Evolutionary conservation across 2,329 filamentous ascomycete species (phyloP).

Genomic region (Aspergillus chevalieri): DNA sequence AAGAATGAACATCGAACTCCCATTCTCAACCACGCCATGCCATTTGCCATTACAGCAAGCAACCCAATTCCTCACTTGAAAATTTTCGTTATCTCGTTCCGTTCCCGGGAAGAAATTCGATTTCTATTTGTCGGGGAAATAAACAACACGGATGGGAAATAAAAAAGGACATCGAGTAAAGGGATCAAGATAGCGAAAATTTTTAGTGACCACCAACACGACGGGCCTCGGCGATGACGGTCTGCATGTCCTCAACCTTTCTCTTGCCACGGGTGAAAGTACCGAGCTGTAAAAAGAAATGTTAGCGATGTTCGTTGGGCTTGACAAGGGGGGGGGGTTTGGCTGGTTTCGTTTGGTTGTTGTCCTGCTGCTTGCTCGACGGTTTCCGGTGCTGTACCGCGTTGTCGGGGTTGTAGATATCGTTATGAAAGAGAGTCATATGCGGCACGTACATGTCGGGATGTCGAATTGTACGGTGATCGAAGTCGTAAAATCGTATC

Average conservation of each 20-base stretch:
- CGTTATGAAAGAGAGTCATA: neutral
- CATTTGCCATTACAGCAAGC: neutral
- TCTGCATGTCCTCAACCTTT: constrained; percentile 99
- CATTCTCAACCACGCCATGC: neutral
- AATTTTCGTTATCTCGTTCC: constrained; percentile 1
- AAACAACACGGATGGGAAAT: neutral
- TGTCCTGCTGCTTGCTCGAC: neutral
- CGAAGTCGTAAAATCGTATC: no score
- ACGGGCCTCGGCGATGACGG: constrained; percentile 95
- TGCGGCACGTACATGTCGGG: neutral
- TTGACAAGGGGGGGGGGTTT: neutral
- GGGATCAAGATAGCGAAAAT: constrained; percentile 1
- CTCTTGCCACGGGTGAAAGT: constrained; percentile 98
- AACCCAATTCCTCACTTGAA: neutral
- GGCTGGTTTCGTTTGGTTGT: neutral
- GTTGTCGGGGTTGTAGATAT: neutral
- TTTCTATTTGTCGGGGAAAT: neutral
- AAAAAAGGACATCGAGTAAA: neutral
- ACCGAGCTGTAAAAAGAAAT: constrained; percentile 62
- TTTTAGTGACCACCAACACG: constrained; percentile 61
- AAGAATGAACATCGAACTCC: neutral
- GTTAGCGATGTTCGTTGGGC: constrained; percentile 13
- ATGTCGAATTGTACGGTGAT: no score
- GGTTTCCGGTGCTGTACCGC: neutral
- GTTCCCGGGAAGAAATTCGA: neutral